Conservation (phyloP, 2,329 filamentous ascomycete genomes). For the Neopestalotiopsis sp. region DNA sequence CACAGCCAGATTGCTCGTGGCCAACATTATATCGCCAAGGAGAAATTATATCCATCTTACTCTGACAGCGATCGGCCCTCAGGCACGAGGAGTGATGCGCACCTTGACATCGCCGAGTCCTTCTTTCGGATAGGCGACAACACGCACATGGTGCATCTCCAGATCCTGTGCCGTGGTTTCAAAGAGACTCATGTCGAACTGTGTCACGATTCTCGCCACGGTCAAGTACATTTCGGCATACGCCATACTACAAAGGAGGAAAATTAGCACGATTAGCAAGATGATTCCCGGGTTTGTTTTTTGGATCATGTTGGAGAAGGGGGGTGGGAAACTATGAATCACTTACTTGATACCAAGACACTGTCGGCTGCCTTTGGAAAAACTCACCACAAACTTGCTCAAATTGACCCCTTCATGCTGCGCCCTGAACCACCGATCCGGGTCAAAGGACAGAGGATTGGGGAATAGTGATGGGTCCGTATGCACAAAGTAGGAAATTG, state of each 20-base stretch:
- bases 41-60: background rate
- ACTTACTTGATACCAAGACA: constrained; percentile 10
- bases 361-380: background rate
- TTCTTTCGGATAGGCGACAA: background rate
- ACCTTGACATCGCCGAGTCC: background rate
- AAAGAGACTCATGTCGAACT: constrained; percentile 4
- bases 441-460: background rate
- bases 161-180: background rate
- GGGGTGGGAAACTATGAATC: background rate
- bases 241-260: background rate
- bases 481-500: constrained; percentile 2
- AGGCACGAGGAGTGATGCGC: background rate
- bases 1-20: too few species aligned
- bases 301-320: background rate
- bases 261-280: background rate
- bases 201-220: background rate
- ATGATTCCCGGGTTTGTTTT: background rate
- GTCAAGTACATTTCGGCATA: constrained; percentile 6
- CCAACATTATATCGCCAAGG: too few species aligned
- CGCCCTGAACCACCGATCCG: constrained; percentile 2
- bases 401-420: background rate
- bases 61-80: background rate
- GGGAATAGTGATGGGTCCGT: background rate
- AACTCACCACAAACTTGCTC: constrained; percentile 4
- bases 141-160: background rate